Base-by-base conservation (phyloP, 371 early-diverging fungal species). In the Zancudomyces culisetae region DNA sequence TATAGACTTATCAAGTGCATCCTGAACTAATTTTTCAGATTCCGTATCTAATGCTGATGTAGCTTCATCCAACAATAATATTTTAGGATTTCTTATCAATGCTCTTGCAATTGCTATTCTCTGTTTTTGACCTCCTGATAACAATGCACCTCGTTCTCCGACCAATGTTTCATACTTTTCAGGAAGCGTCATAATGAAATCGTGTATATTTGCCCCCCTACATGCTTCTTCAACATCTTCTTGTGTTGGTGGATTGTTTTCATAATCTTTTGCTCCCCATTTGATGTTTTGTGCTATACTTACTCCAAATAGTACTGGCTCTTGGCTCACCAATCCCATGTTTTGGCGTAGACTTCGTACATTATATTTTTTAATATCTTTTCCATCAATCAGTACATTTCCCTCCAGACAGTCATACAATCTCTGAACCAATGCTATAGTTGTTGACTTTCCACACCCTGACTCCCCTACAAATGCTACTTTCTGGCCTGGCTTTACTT, bases 31-130 rank as follows among this genome's bases (percentile, higher is more conserved):
- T 51, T 80, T 80, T 65, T 99, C 98, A 19, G 83, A 80, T 46
- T 86, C 79, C 20, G 83, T 74, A 68, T 98, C 96, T 43, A 98
- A 62, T 1, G 95, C 93, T 1, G 86, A 83, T 0, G 99, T 98
- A 0, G 98, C 93, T 62, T 99, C 99, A 58, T 98, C 99, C 28
- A 98, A 64, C 20, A 98, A 63, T 42, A 96, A 64, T 4, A 96
- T 76, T 51, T 70, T 74, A 23, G 91, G 91, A 53, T 90, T 78
- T 51, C 83, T 79, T 59, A 96, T 76, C 57, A 95, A 66, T 15
- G 93, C 85, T 42, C 96, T 78, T 8, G 92, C 92, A 61, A 90
- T 79, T 15, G 83, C 77, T 24, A 91, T 77, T 55, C 88, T 81
- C 64, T 89, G 85, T 59, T 76, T 79, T 63, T 86, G 84, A 48